These are phyloP conservation scores for Saccharata proteae DNA, from an alignment of 2,329 filamentous ascomycete species.

Conservation along the genomic window DNA sequence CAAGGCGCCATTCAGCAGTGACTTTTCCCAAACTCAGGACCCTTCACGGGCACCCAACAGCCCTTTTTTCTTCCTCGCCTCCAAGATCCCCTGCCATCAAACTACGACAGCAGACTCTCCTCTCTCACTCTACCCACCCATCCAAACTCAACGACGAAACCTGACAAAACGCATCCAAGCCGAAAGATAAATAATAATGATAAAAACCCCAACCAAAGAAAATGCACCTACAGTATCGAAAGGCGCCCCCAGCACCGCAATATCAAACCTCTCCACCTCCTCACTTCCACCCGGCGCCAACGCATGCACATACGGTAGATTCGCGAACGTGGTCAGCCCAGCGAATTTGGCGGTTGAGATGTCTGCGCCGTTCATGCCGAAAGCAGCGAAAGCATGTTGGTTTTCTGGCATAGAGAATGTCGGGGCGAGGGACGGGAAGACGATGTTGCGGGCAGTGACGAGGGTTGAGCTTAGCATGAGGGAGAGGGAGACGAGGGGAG, in stretches of 20 bases:
- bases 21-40: too few relatives aligned
- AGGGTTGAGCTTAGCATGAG: background rate
- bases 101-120: too few relatives aligned
- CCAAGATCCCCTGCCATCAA: too few relatives aligned
- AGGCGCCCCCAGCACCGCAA: conserved; percentile 37
- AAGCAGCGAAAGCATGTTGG: background rate
- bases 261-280: conserved; percentile 33
- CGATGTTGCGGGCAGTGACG: conserved; percentile 24
- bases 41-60: too few relatives aligned
- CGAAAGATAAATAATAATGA: too few relatives aligned
- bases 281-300: conserved; percentile 17
- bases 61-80: too few relatives aligned
- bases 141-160: too few relatives aligned
- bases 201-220: too few relatives aligned
- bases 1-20: too few relatives aligned
- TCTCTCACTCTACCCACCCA: too few relatives aligned
- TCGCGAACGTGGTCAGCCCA: conserved; percentile 36
- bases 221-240: conserved; percentile 34
- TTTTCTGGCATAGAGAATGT: too few relatives aligned
- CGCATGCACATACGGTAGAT: conserved; percentile 37
- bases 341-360: conserved; percentile 22
- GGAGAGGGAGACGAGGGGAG: background rate
- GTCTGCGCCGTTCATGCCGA: conserved; percentile 15
- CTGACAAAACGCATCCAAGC: too few relatives aligned
- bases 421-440: conserved; percentile 34